Evolutionary conservation across 2,329 filamentous ascomycete species (phyloP), one percentile per base, ranked within the genome.

Genomic region (Stagonosporopsis cucurbitacearum): DNA sequence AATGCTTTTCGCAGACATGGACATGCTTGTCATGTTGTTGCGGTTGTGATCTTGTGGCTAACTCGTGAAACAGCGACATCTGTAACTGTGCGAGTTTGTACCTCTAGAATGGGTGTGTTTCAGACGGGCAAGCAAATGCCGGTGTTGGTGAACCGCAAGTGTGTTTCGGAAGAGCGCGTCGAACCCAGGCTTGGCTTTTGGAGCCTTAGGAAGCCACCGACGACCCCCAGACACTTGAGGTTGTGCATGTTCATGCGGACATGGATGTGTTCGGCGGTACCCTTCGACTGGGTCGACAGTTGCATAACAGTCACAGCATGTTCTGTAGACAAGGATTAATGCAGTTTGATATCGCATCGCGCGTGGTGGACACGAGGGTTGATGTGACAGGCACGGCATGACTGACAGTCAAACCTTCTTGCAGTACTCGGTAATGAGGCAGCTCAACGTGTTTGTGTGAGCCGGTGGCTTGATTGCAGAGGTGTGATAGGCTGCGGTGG

Each of bases 51-150:
- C 22, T 57, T 55, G 45, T 48, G 17, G 37, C 69, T 72, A 55
- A 72, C 58, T 6, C 50, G 33, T 58, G 56, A 60, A 65, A 69
- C 63, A 75, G 74, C 54, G 74, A 76, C 54, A 77, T 77, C 47
- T 76, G 73, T 59, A 76, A 75, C 47, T 75, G 73, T 39, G 74
- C 74, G 37, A 75, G 73, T 62, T 64, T 77, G 64, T 77, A 77
- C 59, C 52, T 77, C 59, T 77, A 73, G 58, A 56, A 28, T 23
- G 15, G 35, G 37, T 36, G 22, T 41, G 54, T 63, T 61, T 51
- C 58, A 52, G 33, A 40, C 25, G 35, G 39, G 20, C 22, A 20
- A 11, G 33, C 15, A 15, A 6, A 15, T 40, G 42, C 47, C 53
- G 42, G 40, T 42, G 41, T 25, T 45, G 54, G 50, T 53, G 43